These are phyloP conservation scores for Acrodontium crateriforme DNA, from an alignment of 2,329 filamentous ascomycete genomes.

Conservation along the genomic window DNA sequence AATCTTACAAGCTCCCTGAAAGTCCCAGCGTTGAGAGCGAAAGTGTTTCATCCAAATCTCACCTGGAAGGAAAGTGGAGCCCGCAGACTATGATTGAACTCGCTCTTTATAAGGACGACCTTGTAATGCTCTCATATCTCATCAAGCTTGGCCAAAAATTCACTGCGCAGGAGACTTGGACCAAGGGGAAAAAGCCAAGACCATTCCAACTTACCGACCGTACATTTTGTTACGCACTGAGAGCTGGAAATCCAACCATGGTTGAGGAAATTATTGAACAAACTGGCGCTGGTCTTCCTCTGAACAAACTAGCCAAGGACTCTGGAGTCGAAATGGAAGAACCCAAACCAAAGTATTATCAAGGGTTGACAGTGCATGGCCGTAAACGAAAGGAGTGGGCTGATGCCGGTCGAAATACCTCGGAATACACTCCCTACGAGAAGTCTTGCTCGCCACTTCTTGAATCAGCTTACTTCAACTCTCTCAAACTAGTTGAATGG, in stretches of 20 bases:
- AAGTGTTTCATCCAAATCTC: too few relatives aligned
- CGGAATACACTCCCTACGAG: constrained; percentile 6
- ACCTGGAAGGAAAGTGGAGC: too few relatives aligned
- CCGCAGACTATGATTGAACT: constrained; percentile 17
- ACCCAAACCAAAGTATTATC: constrained; percentile 58
- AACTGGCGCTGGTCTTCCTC: constrained; percentile 54
- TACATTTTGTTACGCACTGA: constrained; percentile 34
- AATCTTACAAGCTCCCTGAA: constrained; percentile 4
- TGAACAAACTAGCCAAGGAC: constrained; percentile 52
- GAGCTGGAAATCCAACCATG: constrained; percentile 38
- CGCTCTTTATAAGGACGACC: constrained; percentile 36
- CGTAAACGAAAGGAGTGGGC: constrained; percentile 67
- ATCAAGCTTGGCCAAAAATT: constrained; percentile 41
- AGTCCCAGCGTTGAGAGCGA: neutral
- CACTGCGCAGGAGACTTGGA: too few relatives aligned
- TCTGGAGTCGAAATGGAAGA: constrained; percentile 43
- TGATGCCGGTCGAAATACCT: constrained; percentile 38
- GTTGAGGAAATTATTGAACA: constrained; percentile 51
- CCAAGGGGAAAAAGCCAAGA: too few relatives aligned
- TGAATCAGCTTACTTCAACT: constrained; percentile 42
- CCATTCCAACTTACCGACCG: too few relatives aligned
- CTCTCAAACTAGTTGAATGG: constrained; percentile 59
- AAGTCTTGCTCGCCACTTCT: constrained; percentile 45
- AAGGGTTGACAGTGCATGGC: constrained; percentile 62
- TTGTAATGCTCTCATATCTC: constrained; percentile 40